A percentile compares a stretch with the other conserved stretches of the same genome.
Conservation (phyloP, 2,329 filamentous ascomycete species). For the Xylariales sp. region DNA sequence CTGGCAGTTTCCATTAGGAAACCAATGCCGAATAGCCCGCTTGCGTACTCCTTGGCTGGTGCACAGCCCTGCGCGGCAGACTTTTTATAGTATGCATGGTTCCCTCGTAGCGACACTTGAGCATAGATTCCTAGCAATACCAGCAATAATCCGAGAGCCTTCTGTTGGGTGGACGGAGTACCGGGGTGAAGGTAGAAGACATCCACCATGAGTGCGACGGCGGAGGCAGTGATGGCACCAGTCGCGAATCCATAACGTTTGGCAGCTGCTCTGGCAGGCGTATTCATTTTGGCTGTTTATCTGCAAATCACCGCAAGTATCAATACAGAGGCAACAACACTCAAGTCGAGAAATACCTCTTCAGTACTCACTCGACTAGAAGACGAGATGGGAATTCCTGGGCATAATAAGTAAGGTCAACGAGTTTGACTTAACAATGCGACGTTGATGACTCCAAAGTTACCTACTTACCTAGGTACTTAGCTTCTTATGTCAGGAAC, state of each 20-base stretch:
- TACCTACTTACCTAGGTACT: no score
- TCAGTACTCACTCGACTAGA: no score
- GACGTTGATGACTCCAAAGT: no score
- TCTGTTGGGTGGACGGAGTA: slow-evolving; percentile 1
- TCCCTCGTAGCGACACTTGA: slow-evolving; percentile 14
- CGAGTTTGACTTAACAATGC: no score
- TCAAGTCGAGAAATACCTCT: no score
- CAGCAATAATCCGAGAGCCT: slow-evolving; percentile 10
- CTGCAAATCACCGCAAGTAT: no score
- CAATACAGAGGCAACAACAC: no score
- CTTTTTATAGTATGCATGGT: slow-evolving; percentile 15
- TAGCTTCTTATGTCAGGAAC: no score
- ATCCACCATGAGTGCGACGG: slow-evolving; percentile 11
- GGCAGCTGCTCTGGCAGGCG: neutral
- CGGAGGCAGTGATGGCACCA: slow-evolving; percentile 4
- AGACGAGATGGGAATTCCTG: no score
- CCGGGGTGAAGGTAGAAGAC: slow-evolving; percentile 11
- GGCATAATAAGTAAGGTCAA: no score
- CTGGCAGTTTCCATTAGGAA: slow-evolving; percentile 18
- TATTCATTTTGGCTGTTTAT: neutral
- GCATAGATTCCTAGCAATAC: slow-evolving; percentile 12
- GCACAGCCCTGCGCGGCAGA: slow-evolving; percentile 16
- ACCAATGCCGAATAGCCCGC: slow-evolving; percentile 20
- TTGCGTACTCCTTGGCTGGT: slow-evolving; percentile 16
- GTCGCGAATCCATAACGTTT: slow-evolving; percentile 15